Conservation (phyloP, 139 green algal species). For the Coelastrella sp. region DNA sequence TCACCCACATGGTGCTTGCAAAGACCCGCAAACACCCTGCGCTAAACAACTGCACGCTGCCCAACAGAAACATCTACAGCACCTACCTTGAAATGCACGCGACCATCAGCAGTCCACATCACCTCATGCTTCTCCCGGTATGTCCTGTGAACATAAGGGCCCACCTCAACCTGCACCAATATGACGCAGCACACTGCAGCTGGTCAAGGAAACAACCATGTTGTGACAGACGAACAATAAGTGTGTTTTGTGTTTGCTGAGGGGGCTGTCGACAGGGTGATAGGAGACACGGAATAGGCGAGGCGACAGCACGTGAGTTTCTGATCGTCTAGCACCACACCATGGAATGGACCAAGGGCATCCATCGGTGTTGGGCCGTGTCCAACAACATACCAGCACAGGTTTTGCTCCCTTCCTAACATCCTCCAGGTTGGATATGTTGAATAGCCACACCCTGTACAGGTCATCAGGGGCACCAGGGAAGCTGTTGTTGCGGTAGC, state of each 20-base stretch:
- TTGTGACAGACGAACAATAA: too few relatives aligned
- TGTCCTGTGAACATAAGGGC: constrained; percentile 26
- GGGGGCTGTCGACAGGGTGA: too few relatives aligned
- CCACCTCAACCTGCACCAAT: constrained; percentile 26
- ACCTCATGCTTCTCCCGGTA: constrained; percentile 44
- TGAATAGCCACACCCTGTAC: constrained; percentile 54
- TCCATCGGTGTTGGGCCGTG: neutral
- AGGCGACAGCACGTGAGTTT: neutral
- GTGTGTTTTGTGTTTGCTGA: too few relatives aligned
- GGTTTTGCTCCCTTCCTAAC: constrained; percentile 59
- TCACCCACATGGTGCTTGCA: too few relatives aligned
- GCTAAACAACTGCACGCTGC: neutral
- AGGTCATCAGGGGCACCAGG: neutral
- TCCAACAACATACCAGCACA: constrained; percentile 49
- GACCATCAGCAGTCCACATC: constrained; percentile 29
- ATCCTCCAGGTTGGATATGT: constrained; percentile 67
- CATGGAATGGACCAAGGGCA: too few relatives aligned
- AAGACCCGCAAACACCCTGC: neutral
- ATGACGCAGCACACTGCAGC: neutral
- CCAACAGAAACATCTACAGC: neutral
- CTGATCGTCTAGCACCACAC: neutral
- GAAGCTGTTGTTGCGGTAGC: constrained; percentile 14
- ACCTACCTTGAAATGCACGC: constrained; percentile 47
- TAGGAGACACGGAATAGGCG: too few relatives aligned
- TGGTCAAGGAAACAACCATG: too few relatives aligned